phyloP scores from a whole-genome alignment of 495 filamentous ascomycete species.

The Aspergillus carlsbadensis region DNA sequence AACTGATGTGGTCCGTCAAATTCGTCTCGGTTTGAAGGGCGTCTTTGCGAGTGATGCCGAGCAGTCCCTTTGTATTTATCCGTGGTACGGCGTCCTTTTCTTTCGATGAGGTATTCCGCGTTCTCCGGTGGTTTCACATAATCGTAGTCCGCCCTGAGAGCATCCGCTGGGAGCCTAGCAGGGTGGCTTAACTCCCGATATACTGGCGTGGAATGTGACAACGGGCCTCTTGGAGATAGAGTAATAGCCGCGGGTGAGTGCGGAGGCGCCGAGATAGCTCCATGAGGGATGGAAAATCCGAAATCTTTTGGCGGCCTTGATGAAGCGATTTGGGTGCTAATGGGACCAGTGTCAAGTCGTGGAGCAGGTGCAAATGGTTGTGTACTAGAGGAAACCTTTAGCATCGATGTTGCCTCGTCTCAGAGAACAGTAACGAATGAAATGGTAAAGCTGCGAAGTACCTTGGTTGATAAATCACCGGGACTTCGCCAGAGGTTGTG shows the following conservation, averaged over 20 bases:
- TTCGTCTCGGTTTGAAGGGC: constrained; percentile 80
- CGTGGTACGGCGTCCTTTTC: constrained; percentile 35
- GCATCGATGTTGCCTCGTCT: background rate
- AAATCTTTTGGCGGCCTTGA: constrained; percentile 27
- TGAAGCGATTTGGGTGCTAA: constrained; percentile 28
- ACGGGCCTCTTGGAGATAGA: constrained; percentile 35
- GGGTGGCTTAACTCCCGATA: constrained; percentile 41
- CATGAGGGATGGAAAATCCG: constrained; percentile 34
- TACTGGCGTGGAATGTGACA: constrained; percentile 28
- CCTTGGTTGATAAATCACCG: constrained; percentile 46
- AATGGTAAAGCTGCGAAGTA: constrained; percentile 27
- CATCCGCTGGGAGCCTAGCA: constrained; percentile 32
- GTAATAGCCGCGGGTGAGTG: constrained; percentile 35
- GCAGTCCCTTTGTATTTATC: constrained; percentile 48
- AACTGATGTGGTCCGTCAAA: constrained; percentile 85
- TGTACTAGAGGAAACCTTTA: constrained; percentile 29
- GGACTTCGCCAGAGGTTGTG: constrained; percentile 29
- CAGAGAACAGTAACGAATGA: constrained; percentile 8
- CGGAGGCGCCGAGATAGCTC: constrained; percentile 28
- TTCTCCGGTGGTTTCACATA: constrained; percentile 33
- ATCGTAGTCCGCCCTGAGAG: constrained; percentile 34
- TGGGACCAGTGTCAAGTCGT: constrained; percentile 29
- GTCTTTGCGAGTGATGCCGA: constrained; percentile 63
- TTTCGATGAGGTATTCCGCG: constrained; percentile 42
- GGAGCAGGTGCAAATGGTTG: constrained; percentile 32